Base-by-base conservation (phyloP, 2,329 filamentous ascomycete species). In the Paecilomyces formosus region DNA sequence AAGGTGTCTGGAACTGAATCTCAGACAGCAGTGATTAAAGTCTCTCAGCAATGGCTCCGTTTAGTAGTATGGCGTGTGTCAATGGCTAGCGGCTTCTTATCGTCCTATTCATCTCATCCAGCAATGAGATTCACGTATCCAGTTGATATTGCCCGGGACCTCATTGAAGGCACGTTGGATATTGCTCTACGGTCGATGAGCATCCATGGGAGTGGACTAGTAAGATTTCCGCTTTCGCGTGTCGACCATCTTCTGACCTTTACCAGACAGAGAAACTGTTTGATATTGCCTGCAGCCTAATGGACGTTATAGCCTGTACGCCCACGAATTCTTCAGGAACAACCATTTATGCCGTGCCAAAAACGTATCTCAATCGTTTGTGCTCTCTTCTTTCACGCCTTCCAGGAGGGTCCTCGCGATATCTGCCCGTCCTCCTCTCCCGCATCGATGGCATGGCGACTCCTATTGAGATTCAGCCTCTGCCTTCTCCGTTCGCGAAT, bases 161-260 rank as follows among this genome's bases (percentile, higher is more conserved):
- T 89, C 30, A 73, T 81, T 33, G 81, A 80, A 8, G 84, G 90
- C 74, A 85, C 87, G 2, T 83, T 85, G 3, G 83, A 87, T 55
- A 88, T 93, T 66, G 86, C 87, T 0, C 84, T 85, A 39, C 81
- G 86, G 62, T 85, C 85, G 49, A 86, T 90, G 76, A 88, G 92
- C 62, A 77, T 92, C 6, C 80, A 91, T 62, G 87, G 87, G 31
- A 82, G 88, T 49, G 50, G 22, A 26, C 50, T 52, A 11, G 50
- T 52, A 28, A 52, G 50, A 15, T 12, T 3, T 45, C 39, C 18
- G 18, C 18, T 45, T 45, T 45, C 15, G 35, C 2, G 8, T 21
- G 1, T 45, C 6, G n/a, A 21, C 3, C 15, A n/a, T 1, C 6
- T 45, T 18, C n/a, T 65, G 2, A 52, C 50, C 3, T 28, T 28